Percentiles rank a stretch among this genome's conserved stretches.
phyloP scores from a whole-genome alignment of 192 early-diverging fungal genomes.

The Podila verticillata region DNA sequence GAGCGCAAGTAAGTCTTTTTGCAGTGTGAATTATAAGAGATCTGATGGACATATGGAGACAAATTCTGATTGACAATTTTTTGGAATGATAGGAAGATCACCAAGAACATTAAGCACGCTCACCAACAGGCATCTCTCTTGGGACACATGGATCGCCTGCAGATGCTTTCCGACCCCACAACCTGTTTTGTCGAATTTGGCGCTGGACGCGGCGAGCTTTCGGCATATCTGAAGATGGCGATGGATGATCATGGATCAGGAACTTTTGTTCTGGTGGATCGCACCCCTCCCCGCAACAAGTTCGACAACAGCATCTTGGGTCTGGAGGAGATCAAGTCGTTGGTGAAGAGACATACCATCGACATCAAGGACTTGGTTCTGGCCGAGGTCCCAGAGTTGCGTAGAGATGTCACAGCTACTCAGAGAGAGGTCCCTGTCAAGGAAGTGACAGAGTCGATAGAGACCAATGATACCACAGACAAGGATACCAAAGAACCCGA shows the following conservation, averaged over 20 bases:
- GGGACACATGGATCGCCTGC: constrained; percentile 73
- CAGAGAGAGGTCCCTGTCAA: constrained; percentile 26
- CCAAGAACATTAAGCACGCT: constrained; percentile 59
- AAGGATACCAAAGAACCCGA: constrained; percentile 10
- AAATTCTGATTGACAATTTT: not conserved
- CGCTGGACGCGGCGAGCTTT: constrained; percentile 73
- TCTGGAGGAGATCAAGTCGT: constrained; percentile 40
- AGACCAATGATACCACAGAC: constrained; percentile 1
- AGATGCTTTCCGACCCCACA: constrained; percentile 62
- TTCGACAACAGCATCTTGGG: constrained; percentile 58
- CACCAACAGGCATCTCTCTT: constrained; percentile 80
- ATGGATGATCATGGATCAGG: constrained; percentile 52
- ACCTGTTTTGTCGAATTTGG: constrained; percentile 85
- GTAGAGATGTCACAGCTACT: constrained; percentile 44
- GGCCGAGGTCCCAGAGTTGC: constrained; percentile 56
- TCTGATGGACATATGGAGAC: not conserved
- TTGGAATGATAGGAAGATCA: constrained; percentile 28
- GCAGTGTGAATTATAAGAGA: not conserved
- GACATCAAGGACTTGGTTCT: constrained; percentile 91
- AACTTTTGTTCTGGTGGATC: constrained; percentile 77
- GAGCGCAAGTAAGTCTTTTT: constrained; percentile 45
- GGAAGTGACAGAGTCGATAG: not conserved
- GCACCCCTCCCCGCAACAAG: constrained; percentile 82
- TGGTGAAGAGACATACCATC: constrained; percentile 71
- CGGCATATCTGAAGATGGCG: constrained; percentile 58